Base-by-base conservation (phyloP, 1,284 basidiomycete species). In the Sanguinoderma infundibulare region DNA sequence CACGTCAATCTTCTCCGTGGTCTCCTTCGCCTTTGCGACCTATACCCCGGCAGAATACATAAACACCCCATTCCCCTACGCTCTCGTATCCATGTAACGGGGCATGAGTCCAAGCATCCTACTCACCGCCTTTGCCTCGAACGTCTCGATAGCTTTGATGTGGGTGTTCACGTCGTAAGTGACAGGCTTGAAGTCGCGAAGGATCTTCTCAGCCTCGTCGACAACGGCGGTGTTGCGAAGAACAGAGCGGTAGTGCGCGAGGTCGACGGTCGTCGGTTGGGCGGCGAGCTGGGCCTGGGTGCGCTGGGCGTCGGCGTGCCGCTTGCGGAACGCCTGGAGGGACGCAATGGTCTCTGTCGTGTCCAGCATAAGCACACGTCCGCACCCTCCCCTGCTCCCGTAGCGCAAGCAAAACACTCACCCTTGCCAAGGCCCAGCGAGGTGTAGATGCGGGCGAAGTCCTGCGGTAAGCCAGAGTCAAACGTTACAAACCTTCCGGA, bases 291-390 rank as follows among this genome's bases (percentile, higher is more conserved):
- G 84, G 59, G 82, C 81, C 63, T 90, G 81, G 66, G 91, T 81
- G 72, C 93, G 92, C 74, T 92, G 87, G 60, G 98, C 96, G 61
- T 97, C 94, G 69, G 85, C 83, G 79, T 96, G 88, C 66, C 98
- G 94, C 80, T 98, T 98, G 77, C 98, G 92, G 91, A 99, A 99
- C 47, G 94, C 92, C 77, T 95, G 92, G 62, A 99, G 87, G 65
- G 94, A 81, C 60, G 92, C 82, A 71, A 97, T 83, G 70, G 96
- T 96, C 81, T 97, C 94, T 96, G 77, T 38, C 60, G 49, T 61
- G 26, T 61, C 46, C 6, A 9, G 32, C 20, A 38, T 63, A 1
- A 63, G 57, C 53, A 57, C 42, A 42, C 17, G 44, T 30, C 39
- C 9, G 15, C 17, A 9, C 7, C 15, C 49, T 35, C n/a, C 30